A percentile compares a stretch with the other conserved stretches of the same genome.
phyloP scores from a whole-genome alignment of 768 basidiomycete genomes.

The Boletus huronensis region DNA sequence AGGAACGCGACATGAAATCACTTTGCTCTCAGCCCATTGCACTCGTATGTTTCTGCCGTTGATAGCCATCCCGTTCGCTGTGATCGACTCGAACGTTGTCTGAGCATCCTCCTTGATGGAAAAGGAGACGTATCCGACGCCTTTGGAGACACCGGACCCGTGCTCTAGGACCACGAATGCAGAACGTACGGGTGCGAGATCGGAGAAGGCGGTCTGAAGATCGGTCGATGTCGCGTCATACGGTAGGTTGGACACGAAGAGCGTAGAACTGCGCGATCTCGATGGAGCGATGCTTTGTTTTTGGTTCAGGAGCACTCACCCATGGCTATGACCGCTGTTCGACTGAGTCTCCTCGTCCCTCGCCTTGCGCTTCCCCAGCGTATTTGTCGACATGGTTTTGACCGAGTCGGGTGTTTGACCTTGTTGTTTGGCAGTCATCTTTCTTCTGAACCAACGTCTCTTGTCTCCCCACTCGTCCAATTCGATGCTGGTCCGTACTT shows the following conservation, averaged over 20 bases:
- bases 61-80: slow-evolving; percentile 59
- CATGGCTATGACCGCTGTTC: slow-evolving; percentile 11
- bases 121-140: slow-evolving; percentile 95
- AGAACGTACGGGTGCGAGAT: slow-evolving; percentile 89
- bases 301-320: slow-evolving; percentile 11
- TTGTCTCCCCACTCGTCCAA: background rate
- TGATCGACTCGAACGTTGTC: slow-evolving; percentile 60
- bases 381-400: slow-evolving; percentile 11
- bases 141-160: slow-evolving; percentile 75
- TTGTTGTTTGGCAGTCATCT: no score
- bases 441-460: no score
- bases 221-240: slow-evolving; percentile 89
- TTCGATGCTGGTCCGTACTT: background rate
- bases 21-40: slow-evolving; percentile 80
- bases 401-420: slow-evolving; percentile 7
- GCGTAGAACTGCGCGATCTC: slow-evolving; percentile 55
- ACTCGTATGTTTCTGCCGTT: slow-evolving; percentile 70
- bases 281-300: background rate
- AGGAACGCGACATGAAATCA: slow-evolving; percentile 26
- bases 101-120: slow-evolving; percentile 87
- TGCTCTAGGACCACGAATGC: slow-evolving; percentile 90
- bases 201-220: slow-evolving; percentile 89
- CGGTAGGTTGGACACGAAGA: slow-evolving; percentile 93
- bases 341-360: slow-evolving; percentile 14
- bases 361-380: slow-evolving; percentile 29